Evolutionary conservation across 2,329 filamentous ascomycete species (phyloP).

Genomic region (Xylaria sp.): DNA sequence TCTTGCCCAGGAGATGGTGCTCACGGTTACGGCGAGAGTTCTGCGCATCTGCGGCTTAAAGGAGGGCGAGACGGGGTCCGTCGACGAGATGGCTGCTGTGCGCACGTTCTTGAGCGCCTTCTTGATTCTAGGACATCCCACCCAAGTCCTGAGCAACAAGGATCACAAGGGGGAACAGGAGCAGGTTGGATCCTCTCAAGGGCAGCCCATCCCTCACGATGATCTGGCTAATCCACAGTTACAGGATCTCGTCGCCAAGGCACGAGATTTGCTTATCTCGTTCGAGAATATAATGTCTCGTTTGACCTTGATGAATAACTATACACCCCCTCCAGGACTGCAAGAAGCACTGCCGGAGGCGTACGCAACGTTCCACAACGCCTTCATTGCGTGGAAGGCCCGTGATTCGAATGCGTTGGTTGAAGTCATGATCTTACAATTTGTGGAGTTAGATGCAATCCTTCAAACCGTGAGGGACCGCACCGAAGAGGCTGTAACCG

Average conservation of each 20-base stretch:
- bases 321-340: constrained; percentile 65
- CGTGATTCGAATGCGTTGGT: constrained; percentile 77
- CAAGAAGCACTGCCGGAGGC: constrained; percentile 66
- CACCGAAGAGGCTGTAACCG: constrained; percentile 71
- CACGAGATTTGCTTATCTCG: constrained; percentile 74
- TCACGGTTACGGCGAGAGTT: constrained; percentile 66
- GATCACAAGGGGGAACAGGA: constrained; percentile 63
- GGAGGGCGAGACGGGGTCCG: constrained; percentile 64
- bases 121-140: constrained; percentile 77
- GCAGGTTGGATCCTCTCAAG: constrained; percentile 51
- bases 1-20: constrained; percentile 67
- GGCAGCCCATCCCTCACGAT: constrained; percentile 49
- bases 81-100: constrained; percentile 70
- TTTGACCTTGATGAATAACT: constrained; percentile 67
- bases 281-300: constrained; percentile 75
- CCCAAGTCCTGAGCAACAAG: constrained; percentile 76
- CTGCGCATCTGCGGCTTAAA: constrained; percentile 71
- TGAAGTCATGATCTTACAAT: constrained; percentile 84
- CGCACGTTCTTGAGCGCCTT: constrained; percentile 80
- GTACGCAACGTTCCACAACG: constrained; percentile 75
- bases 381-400: constrained; percentile 83
- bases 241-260: constrained; percentile 76
- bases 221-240: constrained; percentile 64
- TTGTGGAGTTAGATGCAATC: constrained; percentile 82
- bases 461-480: constrained; percentile 82